These are phyloP conservation scores for Sordariomycetes sp. DNA, from an alignment of 2,329 filamentous ascomycete genomes.

Conservation along the genomic window DNA sequence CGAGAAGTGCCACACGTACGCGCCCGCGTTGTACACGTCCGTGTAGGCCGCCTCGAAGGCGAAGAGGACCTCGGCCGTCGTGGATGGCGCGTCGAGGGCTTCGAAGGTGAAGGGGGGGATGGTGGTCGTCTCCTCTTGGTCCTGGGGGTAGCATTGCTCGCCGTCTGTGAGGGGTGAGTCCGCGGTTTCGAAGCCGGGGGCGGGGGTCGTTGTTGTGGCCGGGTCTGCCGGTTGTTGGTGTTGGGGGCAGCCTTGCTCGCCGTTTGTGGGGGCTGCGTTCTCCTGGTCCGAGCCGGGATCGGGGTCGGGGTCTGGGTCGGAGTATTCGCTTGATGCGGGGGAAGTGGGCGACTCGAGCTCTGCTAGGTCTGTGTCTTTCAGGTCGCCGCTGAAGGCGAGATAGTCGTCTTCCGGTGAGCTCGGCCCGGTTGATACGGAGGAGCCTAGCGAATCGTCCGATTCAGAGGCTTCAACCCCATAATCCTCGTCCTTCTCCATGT, in stretches of 20 bases:
- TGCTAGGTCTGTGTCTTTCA: too few relatives aligned
- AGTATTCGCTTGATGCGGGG: background rate
- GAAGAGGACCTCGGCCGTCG: background rate
- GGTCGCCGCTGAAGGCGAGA: too few relatives aligned
- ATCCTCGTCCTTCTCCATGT: background rate
- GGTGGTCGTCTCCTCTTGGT: background rate
- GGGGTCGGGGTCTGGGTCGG: background rate
- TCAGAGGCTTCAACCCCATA: too few relatives aligned
- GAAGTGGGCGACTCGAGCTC: too few relatives aligned
- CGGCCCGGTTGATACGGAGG: too few relatives aligned
- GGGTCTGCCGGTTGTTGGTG: background rate
- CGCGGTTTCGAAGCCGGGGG: background rate
- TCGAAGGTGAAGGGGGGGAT: background rate
- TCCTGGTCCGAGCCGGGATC: background rate
- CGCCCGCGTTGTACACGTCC: background rate
- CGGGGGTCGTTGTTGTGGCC: background rate
- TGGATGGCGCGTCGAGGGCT: background rate
- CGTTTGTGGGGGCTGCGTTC: background rate
- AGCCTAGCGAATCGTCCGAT: too few relatives aligned
- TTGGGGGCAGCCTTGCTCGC: background rate
- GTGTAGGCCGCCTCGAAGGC: background rate
- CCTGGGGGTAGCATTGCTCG: background rate
- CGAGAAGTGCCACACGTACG: background rate
- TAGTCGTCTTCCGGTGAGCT: too few relatives aligned
- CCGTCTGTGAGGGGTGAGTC: background rate